These are phyloP conservation scores for Mycena venus DNA, from an alignment of 768 basidiomycete species.

Conservation along the genomic window DNA sequence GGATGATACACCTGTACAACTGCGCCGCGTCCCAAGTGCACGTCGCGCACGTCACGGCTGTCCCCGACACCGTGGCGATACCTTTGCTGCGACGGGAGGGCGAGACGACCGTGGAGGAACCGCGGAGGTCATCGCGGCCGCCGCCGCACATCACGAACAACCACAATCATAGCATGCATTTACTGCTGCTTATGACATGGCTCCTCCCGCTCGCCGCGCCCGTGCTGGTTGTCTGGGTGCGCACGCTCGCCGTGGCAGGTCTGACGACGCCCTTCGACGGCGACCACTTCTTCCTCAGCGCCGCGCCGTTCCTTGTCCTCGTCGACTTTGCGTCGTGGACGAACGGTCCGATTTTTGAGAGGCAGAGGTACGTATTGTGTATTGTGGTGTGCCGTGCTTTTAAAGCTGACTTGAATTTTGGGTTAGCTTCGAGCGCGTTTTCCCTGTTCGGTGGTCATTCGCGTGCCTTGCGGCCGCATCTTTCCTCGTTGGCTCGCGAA, in stretches of 20 bases:
- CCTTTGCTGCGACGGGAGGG: conserved; percentile 36
- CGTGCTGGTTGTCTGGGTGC: conserved; percentile 89
- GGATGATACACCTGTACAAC: conserved; percentile 81
- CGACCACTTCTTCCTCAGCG: conserved; percentile 80
- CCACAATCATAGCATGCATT: conserved; percentile 67
- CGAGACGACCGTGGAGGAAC: conserved; percentile 13
- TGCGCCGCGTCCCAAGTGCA: conserved; percentile 59
- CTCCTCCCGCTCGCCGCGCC: conserved; percentile 83
- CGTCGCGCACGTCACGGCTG: conserved; percentile 21
- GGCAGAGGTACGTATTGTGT: conserved; percentile 52
- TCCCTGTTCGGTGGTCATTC: conserved; percentile 69
- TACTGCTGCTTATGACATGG: conserved; percentile 85
- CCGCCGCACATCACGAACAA: conserved; percentile 44
- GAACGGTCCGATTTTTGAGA: conserved; percentile 55
- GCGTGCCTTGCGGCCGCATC: conserved; percentile 63
- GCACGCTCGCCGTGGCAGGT: conserved; percentile 86
- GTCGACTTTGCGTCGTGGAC: conserved; percentile 73
- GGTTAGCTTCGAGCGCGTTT: conserved; percentile 53
- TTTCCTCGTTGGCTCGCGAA: conserved; percentile 77
- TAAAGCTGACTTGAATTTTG: conserved; percentile 21
- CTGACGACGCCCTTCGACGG: conserved; percentile 84
- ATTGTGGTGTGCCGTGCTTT: neutral
- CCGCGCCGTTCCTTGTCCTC: conserved; percentile 73
- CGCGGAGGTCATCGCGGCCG: conserved; percentile 13
- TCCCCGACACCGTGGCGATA: conserved; percentile 36